Evolutionary conservation across 177 flowering plant species (phyloP).

Genomic region (Tripterygium wilfordii): DNA sequence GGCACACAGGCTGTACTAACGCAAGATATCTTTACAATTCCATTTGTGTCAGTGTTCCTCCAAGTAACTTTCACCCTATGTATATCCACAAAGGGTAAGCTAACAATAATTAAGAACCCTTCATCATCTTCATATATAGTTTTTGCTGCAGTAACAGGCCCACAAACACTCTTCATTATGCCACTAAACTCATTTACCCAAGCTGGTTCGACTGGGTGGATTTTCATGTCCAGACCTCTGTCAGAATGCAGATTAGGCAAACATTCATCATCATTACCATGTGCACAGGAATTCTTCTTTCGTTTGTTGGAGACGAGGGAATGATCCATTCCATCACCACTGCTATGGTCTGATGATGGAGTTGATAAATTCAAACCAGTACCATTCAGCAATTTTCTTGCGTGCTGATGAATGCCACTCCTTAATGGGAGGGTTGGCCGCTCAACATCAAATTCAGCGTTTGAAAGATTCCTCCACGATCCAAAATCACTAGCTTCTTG

Average conservation of each 20-base stretch:
- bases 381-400: conserved; percentile 20
- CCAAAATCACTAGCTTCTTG: conserved; percentile 28
- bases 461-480: conserved; percentile 29
- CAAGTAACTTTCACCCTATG: conserved; percentile 24
- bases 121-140: conserved; percentile 27
- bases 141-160: conserved; percentile 30
- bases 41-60: conserved; percentile 21
- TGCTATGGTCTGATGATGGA: conserved; percentile 14
- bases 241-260: conserved; percentile 18
- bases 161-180: conserved; percentile 32
- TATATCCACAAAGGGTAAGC: conserved; percentile 39
- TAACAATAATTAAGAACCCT: conserved; percentile 25
- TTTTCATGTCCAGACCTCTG: conserved; percentile 17
- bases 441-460: conserved; percentile 28
- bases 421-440: conserved; percentile 11
- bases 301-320: conserved; percentile 26
- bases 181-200: conserved; percentile 45
- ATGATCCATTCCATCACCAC: conserved; percentile 31
- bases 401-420: conserved; percentile 5
- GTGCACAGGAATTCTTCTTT: conserved; percentile 27
- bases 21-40: conserved; percentile 22
- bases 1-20: conserved; percentile 22
- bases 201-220: conserved; percentile 26
- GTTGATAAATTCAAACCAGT: conserved; percentile 21
- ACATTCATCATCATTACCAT: conserved; percentile 26